Base-by-base conservation (phyloP, 768 basidiomycete species). In the Kwoniella dejecticola region DNA sequence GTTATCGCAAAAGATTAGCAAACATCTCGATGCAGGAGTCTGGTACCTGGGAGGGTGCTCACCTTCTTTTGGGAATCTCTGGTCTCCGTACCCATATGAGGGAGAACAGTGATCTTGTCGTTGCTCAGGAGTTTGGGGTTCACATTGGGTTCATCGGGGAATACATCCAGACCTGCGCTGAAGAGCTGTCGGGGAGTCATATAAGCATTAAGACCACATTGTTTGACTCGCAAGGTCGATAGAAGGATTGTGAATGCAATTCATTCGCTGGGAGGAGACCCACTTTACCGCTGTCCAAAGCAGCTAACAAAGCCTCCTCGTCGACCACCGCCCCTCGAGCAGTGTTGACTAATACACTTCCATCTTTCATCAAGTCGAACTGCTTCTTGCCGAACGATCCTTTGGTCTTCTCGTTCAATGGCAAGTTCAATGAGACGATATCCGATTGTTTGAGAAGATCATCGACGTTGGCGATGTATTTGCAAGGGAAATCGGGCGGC, bases 301-400 rank as follows among this genome's bases (percentile, higher is more conserved):
- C 91, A 27, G 83, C 83, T 63, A 95, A 89, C 81, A 97, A 82
- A 3, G 90, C 93, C 5, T 84, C 85, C 79, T 95, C 91, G 64
- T 95, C 89, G 31, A 96, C 83, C 24, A 95, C 86, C 72, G 89
- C 93, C 11, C 93, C 93, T n/a, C 93, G 81, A 21, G 91, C 90
- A 2, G 91, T 93, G 78, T 93, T 93, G 63, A 93, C 84, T 70
- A 94, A 84, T 54, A 91, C 83, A 2, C 86, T 83, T 4, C 89
- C 89, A 44, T 83, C 85, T 81, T 89, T 93, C 82, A 95, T 81
- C 67, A 83, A 81, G 49, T 87, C 81, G 58, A 95, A 90, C 82
- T 86, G 85, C 68, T 83, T 84, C 77, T 89, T 88, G 11, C 86
- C 86, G 0, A 93, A 86, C 8, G 89, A 78, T 1, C 87, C 86